A percentile compares a stretch with the other conserved stretches of the same genome.
Conservation (phyloP, 208 protist genomes). For the Crithidia brevicula region DNA sequence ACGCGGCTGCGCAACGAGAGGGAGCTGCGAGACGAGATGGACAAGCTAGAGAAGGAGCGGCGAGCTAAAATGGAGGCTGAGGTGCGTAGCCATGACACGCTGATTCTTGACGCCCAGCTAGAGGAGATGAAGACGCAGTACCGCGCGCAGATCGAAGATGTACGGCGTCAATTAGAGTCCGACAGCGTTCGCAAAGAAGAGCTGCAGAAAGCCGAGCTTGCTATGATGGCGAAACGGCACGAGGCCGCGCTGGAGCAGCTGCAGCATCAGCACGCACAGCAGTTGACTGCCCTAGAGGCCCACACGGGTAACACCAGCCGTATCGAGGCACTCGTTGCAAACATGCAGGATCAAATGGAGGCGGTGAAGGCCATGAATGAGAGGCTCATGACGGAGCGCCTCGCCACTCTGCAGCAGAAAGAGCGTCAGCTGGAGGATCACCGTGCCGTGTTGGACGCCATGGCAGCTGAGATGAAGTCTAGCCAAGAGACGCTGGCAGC, state of each 20-base stretch:
- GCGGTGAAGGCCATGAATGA: constrained; percentile 68
- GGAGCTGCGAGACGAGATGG: constrained; percentile 69
- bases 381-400: constrained; percentile 66
- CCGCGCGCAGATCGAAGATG: constrained; percentile 71
- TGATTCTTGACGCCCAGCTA: constrained; percentile 64
- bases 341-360: constrained; percentile 73
- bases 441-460: constrained; percentile 49
- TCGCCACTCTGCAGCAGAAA: constrained; percentile 51
- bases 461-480: constrained; percentile 66
- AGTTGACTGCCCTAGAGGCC: constrained; percentile 51
- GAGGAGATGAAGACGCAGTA: constrained; percentile 75
- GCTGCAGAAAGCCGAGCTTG: constrained; percentile 67
- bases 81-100: constrained; percentile 60
- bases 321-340: constrained; percentile 66
- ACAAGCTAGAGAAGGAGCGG: constrained; percentile 76
- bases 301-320: constrained; percentile 67
- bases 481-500: constrained; percentile 66
- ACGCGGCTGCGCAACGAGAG: constrained; percentile 65
- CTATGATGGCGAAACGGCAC: constrained; percentile 73
- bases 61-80: constrained; percentile 55
- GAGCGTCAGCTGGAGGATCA: constrained; percentile 70
- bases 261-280: constrained; percentile 60
- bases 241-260: constrained; percentile 61
- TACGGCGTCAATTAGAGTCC: constrained; percentile 66
- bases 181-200: constrained; percentile 71